Conservation (phyloP, 2,329 filamentous ascomycete species). For the Colletotrichum sp. region DNA sequence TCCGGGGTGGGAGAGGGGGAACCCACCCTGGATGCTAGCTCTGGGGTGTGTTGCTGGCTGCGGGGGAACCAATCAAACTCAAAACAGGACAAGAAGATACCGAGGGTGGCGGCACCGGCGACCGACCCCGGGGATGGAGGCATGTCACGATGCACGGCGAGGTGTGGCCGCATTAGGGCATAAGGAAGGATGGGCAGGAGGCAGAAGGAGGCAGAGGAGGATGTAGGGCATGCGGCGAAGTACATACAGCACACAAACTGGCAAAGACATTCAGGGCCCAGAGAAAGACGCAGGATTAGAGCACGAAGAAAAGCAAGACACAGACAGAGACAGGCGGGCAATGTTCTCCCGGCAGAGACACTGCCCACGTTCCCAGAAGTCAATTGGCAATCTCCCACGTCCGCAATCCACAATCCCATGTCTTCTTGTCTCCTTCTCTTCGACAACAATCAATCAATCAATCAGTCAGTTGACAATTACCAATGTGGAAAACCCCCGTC, state of each 20-base stretch:
- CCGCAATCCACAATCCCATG: not conserved
- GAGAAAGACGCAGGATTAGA: not conserved
- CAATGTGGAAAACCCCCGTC: not conserved
- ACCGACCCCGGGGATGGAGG: not conserved
- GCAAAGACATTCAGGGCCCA: not conserved
- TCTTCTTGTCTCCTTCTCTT: not conserved
- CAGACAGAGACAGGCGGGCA: not conserved
- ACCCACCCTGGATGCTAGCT: conserved; percentile 3
- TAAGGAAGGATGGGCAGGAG: not conserved
- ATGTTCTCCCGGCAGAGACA: not conserved
- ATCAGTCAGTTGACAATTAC: not conserved
- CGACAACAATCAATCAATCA: not conserved
- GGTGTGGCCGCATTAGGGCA: conserved; percentile 2
- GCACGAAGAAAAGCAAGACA: not conserved
- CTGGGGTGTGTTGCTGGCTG: not conserved
- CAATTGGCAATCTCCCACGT: not conserved
- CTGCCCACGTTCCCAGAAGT: not conserved
- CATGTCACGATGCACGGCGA: not conserved
- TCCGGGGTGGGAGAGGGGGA: not conserved
- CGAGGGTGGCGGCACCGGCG: conserved; percentile 14
- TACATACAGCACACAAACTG: not conserved
- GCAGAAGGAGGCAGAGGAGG: not conserved
- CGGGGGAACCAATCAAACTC: conserved; percentile 16
- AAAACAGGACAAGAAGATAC: conserved; percentile 11
- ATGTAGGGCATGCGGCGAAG: not conserved